phyloP scores from a whole-genome alignment of 352 stramenopile genomes.

The Globisporangium polare region DNA sequence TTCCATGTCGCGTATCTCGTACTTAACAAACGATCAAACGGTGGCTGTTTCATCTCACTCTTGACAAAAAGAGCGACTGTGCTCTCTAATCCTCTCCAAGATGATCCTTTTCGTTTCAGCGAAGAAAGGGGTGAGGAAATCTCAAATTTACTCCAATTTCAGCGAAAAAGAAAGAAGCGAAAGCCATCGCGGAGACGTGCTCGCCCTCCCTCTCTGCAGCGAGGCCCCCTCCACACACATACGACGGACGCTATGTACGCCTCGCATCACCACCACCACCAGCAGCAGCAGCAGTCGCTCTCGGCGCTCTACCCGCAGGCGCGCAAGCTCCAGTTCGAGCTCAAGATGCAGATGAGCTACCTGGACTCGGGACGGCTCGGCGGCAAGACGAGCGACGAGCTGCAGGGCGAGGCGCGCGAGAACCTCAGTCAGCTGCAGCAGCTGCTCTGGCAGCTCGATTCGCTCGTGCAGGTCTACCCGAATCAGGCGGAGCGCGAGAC shows the following conservation, averaged over 20 bases:
- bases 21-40: neutral
- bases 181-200: neutral
- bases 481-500: conserved; percentile 56
- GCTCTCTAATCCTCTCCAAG: too few relatives aligned
- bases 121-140: too few relatives aligned
- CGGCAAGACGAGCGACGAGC: conserved; percentile 46
- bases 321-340: conserved; percentile 83
- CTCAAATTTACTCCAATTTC: too few relatives aligned
- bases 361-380: conserved; percentile 58
- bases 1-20: neutral
- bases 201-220: neutral
- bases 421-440: conserved; percentile 75
- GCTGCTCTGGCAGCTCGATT: conserved; percentile 80
- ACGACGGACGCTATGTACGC: conserved; percentile 8
- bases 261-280: conserved; percentile 2
- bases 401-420: conserved; percentile 60
- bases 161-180: neutral
- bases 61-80: too few relatives aligned
- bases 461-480: conserved; percentile 58
- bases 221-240: neutral
- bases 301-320: conserved; percentile 76
- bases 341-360: conserved; percentile 89
- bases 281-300: conserved; percentile 39
- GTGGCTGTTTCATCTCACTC: neutral
- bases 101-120: too few relatives aligned